Base-by-base conservation (phyloP, 2,329 filamentous ascomycete genomes). In the Aspergillus jensenii region DNA sequence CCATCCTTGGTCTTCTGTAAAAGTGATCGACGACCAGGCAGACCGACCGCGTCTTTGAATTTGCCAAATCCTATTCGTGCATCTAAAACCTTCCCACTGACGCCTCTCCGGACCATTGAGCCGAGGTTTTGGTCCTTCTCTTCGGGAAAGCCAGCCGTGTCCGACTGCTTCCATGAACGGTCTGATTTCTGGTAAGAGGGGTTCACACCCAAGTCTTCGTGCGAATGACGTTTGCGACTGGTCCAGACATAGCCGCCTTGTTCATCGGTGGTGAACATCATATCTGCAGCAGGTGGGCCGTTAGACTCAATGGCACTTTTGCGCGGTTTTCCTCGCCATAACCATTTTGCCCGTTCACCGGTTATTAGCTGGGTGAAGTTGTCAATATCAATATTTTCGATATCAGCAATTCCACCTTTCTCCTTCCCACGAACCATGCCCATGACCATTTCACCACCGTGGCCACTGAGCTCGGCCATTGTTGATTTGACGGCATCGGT, bases 401-500 rank as follows among this genome's bases (percentile, higher is more conserved):
- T 88, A 67, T 97, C 93, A 4, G 90, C 90, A 63, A 98, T 93
- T 3, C 91, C 91, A 56, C 88, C 91, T 74, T 96, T 96, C 66
- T 96, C 92, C 48, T 89, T 87, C 25, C 90, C 87, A 40, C 88
- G 90, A 6, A 96, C 92, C 81, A 96, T 96, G n/a, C 91, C 93
- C 81, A 96, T 91, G 47, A 97, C 89, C 77, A 97, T 90, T 73
- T 97, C 93, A 48, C 93, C 93, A 53, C 93, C 89, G 72, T 97
- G 96, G 14, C 95, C 93, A 65, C 91, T 91, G 40, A 99, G 86
- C 74, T 97, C 95, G 17, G 90, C 92, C 47, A 98, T 90, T 0
- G 93, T 97, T 3, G 91, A 96, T 72, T 98, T 98, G 67, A 99
- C 91, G 17, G 93, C 93, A 68, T 91, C 90, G 15, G 89, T 90